Base-by-base conservation (phyloP, 768 basidiomycete species). In the Dentipellis sp. region DNA sequence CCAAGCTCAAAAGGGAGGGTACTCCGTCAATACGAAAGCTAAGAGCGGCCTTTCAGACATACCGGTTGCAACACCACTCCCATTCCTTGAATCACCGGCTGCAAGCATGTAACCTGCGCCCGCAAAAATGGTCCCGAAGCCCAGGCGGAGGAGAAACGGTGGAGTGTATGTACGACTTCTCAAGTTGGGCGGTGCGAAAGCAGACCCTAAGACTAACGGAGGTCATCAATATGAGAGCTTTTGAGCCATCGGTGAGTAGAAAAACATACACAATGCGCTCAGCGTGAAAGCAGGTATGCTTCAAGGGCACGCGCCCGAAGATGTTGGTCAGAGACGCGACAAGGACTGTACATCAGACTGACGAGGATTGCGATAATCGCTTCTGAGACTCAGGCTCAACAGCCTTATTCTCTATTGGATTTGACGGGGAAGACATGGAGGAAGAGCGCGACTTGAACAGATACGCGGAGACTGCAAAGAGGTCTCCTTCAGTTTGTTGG, bases 21-120 rank as follows among this genome's bases (percentile, higher is more conserved):
- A 55, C 46, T n/a, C 12, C 39, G 10, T 5, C n/a, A 17, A 39
- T 23, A 5, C n/a, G 22, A 19, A 10, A 6, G 29, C 6, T 29
- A 3, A 11, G 58, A 46, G 52, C 16, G 0, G n/a, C 37, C 38
- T 19, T 10, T 42, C 17, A 36, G 11, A 17, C 63, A 29, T 51
- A 73, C 71, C 67, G 22, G 71, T 78, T 17, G 71, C 60, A 19
- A 77, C 73, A 0, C 77, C 78, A 52, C 72, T 69, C 1, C 78
- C 78, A 54, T 79, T 78, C 29, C 70, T 64, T 34, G 57, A 57
- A 42, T 78, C 76, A 2, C 75, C 76, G 6, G 66, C 22, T 4
- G 65, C 54, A 38, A 78, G 57, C 1, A 76, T 71, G 61, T 76
- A 77, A 1, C 75, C 75, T 1, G 75, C 71, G 1, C 77, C 76